Evolutionary conservation across 2,329 filamentous ascomycete genomes (phyloP), one percentile per base, ranked within the genome.

Genomic region (Colletotrichum gigasporum): DNA sequence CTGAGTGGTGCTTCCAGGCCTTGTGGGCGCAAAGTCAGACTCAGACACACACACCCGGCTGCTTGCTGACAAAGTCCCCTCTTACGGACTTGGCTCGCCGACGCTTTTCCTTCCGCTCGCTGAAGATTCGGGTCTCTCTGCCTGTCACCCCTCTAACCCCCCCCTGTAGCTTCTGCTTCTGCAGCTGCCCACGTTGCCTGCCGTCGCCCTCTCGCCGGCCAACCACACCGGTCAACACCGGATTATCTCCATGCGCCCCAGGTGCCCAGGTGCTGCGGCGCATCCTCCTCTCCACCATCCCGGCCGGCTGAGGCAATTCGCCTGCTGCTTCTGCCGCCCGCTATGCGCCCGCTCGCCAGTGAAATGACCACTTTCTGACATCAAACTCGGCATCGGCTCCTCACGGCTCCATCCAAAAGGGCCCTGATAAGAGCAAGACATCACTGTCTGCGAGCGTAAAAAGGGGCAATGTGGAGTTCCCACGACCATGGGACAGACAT

Each of bases 401-500:
- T 53, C 56, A 26, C 47, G 56, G 56, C 56, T 61, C 48, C 62
- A 65, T 65, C 48, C 56, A 55, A 54, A 61, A 55, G 57, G 42
- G 42, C 24, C 56, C 60, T 61, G 62, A 65, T 65, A 62, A 65
- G 62, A 65, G 56, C 50, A 39, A 59, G 30, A 52, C 48, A 47
- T 61, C 48, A 37, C 61, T 54, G 28, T 54, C 48, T 30, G 35
- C 37, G 34, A 44, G 42, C 54, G 56, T 50, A 39, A 37, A 55
- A 64, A 54, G 26, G 56, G 62, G 58, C 66, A 63, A 71, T 73
- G 73, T 75, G 73, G 73, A 72, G 69, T 67, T 69, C 70, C 58
- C 68, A 67, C 62, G 69, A 66, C 62, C 53, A 68, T 59, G 68
- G 67, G 62, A 70, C 70, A 68, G 66, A 63, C 67, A 71, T 71